Conservation (phyloP, 768 basidiomycete species). For the Tulasnella sp. region DNA sequence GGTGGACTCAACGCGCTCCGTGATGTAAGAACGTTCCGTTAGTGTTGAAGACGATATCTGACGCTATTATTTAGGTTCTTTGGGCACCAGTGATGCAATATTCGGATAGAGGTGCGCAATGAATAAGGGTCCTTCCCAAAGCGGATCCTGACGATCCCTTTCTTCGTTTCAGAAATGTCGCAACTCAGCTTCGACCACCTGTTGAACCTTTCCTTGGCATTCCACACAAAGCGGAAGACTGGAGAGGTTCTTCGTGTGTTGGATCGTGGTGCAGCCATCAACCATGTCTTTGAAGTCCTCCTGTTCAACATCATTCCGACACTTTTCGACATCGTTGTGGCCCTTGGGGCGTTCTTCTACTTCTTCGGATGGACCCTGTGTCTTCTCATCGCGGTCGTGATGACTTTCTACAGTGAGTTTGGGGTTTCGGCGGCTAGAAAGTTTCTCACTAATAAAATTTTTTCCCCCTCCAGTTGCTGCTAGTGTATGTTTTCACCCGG, state of each 20-base stretch:
- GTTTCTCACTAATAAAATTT: slow-evolving; percentile 9
- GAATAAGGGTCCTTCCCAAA: background rate
- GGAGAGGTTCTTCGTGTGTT: slow-evolving; percentile 78
- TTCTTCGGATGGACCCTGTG: slow-evolving; percentile 32
- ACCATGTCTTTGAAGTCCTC: slow-evolving; percentile 67
- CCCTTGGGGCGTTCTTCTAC: slow-evolving; percentile 37
- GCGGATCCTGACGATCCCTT: slow-evolving; percentile 5
- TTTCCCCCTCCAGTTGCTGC: slow-evolving; percentile 42
- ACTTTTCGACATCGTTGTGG: slow-evolving; percentile 68
- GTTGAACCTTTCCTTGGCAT: slow-evolving; percentile 75
- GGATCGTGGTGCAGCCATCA: slow-evolving; percentile 79
- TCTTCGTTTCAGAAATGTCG: slow-evolving; percentile 60
- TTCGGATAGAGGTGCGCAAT: slow-evolving; percentile 55
- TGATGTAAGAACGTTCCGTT: slow-evolving; percentile 36
- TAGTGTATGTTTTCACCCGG: slow-evolving; percentile 29
- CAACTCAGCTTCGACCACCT: slow-evolving; percentile 79
- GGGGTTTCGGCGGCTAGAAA: background rate
- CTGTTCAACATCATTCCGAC: slow-evolving; percentile 81
- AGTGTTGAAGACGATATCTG: background rate
- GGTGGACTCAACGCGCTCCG: slow-evolving; percentile 67
- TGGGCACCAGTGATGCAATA: slow-evolving; percentile 90
- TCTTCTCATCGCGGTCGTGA: slow-evolving; percentile 59
- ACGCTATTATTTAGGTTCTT: slow-evolving; percentile 39
- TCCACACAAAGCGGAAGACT: slow-evolving; percentile 75
- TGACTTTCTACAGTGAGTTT: slow-evolving; percentile 62